Evolutionary conservation across 441 rosid species (phyloP), one percentile per base, ranked within the genome.

Genomic region (Cnidoscolus chayamansa): DNA sequence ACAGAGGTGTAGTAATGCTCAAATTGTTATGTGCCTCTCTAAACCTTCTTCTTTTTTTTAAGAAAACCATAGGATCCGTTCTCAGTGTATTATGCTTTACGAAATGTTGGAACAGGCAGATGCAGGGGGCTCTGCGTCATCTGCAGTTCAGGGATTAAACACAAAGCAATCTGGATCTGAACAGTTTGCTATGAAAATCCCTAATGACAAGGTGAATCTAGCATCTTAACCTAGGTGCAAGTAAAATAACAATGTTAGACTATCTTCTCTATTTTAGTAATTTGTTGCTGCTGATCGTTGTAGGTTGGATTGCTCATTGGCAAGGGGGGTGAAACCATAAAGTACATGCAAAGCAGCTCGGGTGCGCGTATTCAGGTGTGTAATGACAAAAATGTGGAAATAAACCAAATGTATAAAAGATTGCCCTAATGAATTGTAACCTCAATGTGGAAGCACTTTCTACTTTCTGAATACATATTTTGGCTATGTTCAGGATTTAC

Each of bases 301-400:
- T 65, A 77, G 81, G 81, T 74, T 63, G 81, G 81, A 16, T 66
- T 78, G 70, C 72, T 78, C 49, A 78, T 78, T 74, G 81, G 81
- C 56, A 78, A 78, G 69, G 76, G 78, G 40, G 81, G 81, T 19
- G 81, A 78, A 47, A 78, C 81, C 45, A 78, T 78, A 25, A 78
- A 78, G 63, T 70, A 74, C 63, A 74, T 78, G 81, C 81, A 78
- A 65, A 49, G 19, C 55, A 71, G 43, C 31, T 74, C 81, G 50
- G 81, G 81, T 60, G 78, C 78, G 16, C 75, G 78, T 25, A 74
- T 78, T 65, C 78, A 78, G 81, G 81, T 78, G 8, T 53, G 77
- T 67, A 13, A 12, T 59, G 6, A 6, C 9, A 30, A 15, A 51
- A 59, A 51, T 19, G 15, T 30, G 13, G 31, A 57, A 58, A 40